Percentiles rank a stretch among this genome's conserved stretches.
phyloP scores from a whole-genome alignment of 2,329 filamentous ascomycete genomes.

The Aspergillus brunneoviolaceus region DNA sequence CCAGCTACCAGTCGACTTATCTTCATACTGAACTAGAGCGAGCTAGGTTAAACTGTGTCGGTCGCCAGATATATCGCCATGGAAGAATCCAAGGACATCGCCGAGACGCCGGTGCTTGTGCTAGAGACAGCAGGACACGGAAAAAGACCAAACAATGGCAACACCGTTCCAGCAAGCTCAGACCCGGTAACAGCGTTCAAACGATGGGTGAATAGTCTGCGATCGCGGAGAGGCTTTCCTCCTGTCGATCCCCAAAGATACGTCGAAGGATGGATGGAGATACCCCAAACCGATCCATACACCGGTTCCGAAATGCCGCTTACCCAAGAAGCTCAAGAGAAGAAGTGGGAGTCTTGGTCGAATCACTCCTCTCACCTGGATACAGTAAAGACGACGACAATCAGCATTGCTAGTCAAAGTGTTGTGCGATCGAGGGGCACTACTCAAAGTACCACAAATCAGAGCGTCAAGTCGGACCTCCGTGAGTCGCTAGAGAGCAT shows the following conservation, averaged over 20 bases:
- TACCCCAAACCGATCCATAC: conserved; percentile 18
- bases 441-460: conserved; percentile 59
- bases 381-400: conserved; percentile 76
- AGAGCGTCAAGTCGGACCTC: conserved; percentile 60
- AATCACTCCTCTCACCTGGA: conserved; percentile 78
- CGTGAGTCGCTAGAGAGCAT: conserved; percentile 62
- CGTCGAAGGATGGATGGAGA: conserved; percentile 41
- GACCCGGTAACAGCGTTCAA: conserved; percentile 29
- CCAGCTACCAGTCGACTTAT: background rate
- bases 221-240: conserved; percentile 25
- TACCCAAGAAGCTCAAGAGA: conserved; percentile 25
- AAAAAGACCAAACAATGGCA: conserved; percentile 5
- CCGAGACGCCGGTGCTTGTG: conserved; percentile 5
- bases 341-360: conserved; percentile 63
- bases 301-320: conserved; percentile 15
- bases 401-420: conserved; percentile 73
- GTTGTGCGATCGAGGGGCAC: conserved; percentile 60
- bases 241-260: conserved; percentile 23
- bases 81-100: conserved; percentile 16
- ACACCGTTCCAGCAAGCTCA: conserved; percentile 1
- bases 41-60: background rate
- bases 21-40: background rate
- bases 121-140: conserved; percentile 4
- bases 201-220: conserved; percentile 42
- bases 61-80: conserved; percentile 2